Evolutionary conservation across 2,329 filamentous ascomycete genomes (phyloP), one percentile per base, ranked within the genome.

Genomic region (Alternaria sp.): DNA sequence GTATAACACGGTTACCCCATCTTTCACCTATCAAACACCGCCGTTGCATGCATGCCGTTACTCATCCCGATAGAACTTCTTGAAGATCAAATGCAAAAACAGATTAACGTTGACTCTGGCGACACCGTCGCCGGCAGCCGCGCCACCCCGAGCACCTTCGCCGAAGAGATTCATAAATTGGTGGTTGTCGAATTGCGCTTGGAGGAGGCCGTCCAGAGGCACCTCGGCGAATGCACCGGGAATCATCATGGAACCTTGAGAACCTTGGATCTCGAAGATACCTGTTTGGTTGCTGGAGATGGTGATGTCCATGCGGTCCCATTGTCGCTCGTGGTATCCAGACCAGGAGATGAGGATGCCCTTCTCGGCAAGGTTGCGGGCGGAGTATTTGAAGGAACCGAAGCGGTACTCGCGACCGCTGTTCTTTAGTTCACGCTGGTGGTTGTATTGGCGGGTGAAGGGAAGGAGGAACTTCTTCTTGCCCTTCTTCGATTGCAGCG

Each of bases 381-480:
- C 94, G 58, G 92, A 95, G 84, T 99, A 99, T 84, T 98, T 98
- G 89, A 92, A 99, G 41, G 92, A 96, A 67, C 96, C 96, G 78
- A 99, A 99, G 79, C 97, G 97, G 80, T 97, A 96, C 57, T 97
- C 93, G 54, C 95, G 93, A 26, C 96, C 96, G 8, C 92, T 91
- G 62, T 93, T 91, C 77, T 97, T 93, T 30, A 99, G 89, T 82
- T 99, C 96, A 69, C 94, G 91, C 83, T 98, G 94, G 82, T 99
- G 96, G 81, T 97, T 97, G 88, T 97, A 99, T 81, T 99, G 96
- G 77, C 97, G 97, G 23, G 95, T 97, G 80, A 99, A 99, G 14
- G 96, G 96, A 79, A 99, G 87, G 60, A 97, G 87, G 85, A 97
- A 97, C 57, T 92, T 89, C 80, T 96, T 97, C 84, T 96, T 96